These are phyloP conservation scores for Tilletia indica DNA, from an alignment of 1,284 basidiomycete species.

Conservation along the genomic window DNA sequence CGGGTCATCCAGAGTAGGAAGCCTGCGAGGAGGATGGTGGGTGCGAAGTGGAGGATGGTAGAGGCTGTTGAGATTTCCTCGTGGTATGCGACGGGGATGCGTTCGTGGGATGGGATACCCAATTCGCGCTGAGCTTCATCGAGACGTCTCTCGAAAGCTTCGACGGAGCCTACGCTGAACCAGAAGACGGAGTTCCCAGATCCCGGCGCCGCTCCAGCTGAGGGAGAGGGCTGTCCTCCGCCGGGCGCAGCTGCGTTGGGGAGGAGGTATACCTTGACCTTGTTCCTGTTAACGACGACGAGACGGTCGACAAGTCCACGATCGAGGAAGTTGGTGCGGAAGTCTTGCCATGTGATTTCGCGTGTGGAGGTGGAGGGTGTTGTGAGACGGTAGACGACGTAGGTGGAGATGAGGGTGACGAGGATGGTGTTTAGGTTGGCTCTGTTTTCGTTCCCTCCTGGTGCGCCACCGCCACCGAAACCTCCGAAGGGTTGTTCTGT, in stretches of 20 bases:
- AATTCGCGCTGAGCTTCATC: conserved; percentile 91
- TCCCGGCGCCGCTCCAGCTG: conserved; percentile 17
- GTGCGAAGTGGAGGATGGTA: conserved; percentile 86
- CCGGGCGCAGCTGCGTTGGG: conserved; percentile 69
- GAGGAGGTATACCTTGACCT: conserved; percentile 72
- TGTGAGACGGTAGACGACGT: conserved; percentile 67
- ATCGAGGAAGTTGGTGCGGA: conserved; percentile 89
- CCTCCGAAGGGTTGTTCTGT: conserved; percentile 24
- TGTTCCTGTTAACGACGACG: conserved; percentile 84
- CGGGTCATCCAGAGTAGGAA: conserved; percentile 86
- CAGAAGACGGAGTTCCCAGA: conserved; percentile 64
- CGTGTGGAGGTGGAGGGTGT: conserved; percentile 63
- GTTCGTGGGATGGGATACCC: conserved; percentile 83
- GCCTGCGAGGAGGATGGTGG: conserved; percentile 85
- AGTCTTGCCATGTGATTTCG: conserved; percentile 99
- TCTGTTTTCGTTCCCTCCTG: conserved; percentile 40
- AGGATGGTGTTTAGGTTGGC: conserved; percentile 51
- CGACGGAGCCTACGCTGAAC: conserved; percentile 96
- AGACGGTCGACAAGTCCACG: conserved; percentile 95
- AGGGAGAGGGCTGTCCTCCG: conserved; percentile 11
- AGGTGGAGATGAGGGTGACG: conserved; percentile 63
- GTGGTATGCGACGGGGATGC: conserved; percentile 94
- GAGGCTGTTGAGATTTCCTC: conserved; percentile 85
- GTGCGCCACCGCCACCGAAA: conserved; percentile 28
- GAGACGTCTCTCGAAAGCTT: conserved; percentile 91